A percentile compares a stretch with the other conserved stretches of the same genome.
Evolutionary conservation across 164 flowering plant species (phyloP).

Genomic region (Taxillus chinensis): DNA sequence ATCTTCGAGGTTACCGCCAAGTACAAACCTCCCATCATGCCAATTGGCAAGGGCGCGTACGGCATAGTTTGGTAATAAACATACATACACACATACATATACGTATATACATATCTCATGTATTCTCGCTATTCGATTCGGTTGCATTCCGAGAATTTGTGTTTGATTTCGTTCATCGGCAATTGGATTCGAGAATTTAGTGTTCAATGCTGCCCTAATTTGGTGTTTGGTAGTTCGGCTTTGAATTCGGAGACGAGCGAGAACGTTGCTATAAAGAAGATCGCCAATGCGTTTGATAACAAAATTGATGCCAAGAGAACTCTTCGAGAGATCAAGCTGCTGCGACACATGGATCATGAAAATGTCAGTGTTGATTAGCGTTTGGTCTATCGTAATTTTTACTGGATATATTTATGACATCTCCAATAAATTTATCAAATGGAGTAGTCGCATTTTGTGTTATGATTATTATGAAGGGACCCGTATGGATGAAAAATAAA

Average conservation of each 20-base stretch:
- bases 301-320: constrained; percentile 96
- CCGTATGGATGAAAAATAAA: too few relatives aligned
- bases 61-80: constrained; percentile 79
- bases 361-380: constrained; percentile 46
- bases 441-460: too few relatives aligned
- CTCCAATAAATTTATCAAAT: too few relatives aligned
- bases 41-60: constrained; percentile 97
- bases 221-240: constrained; percentile 46
- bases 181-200: too few relatives aligned
- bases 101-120: too few relatives aligned
- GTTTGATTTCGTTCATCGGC: too few relatives aligned
- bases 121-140: too few relatives aligned
- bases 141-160: too few relatives aligned
- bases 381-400: too few relatives aligned
- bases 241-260: constrained; percentile 86
- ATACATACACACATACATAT: too few relatives aligned
- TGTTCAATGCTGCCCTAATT: not conserved
- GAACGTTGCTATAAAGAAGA: constrained; percentile 91
- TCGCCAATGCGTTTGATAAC: constrained; percentile 89
- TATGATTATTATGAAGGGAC: too few relatives aligned
- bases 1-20: constrained; percentile 87
- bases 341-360: constrained; percentile 98
- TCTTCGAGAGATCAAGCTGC: constrained; percentile 88
- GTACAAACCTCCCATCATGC: constrained; percentile 93
- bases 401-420: too few relatives aligned